A percentile compares a stretch with the other conserved stretches of the same genome.
Conservation (phyloP, 2,329 filamentous ascomycete genomes). For the Colletotrichum ledebouriae region DNA sequence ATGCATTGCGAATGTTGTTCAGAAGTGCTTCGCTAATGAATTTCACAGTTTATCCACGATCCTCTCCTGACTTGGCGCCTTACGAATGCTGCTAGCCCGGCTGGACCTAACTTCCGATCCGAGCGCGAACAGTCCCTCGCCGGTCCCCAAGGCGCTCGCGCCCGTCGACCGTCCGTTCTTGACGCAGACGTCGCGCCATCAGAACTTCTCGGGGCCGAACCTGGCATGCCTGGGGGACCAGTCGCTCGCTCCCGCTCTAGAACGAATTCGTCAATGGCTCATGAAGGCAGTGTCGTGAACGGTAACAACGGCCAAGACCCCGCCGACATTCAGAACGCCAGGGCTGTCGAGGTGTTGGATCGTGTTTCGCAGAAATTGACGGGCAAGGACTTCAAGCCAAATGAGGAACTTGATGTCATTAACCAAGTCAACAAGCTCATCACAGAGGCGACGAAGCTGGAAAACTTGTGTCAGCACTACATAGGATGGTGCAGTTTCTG, state of each 20-base stretch:
- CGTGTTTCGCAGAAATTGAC: slow-evolving; percentile 96
- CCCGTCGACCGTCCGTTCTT: slow-evolving; percentile 77
- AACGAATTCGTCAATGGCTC: slow-evolving; percentile 69
- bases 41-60: slow-evolving; percentile 91
- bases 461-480: slow-evolving; percentile 98
- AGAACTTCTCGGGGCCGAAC: slow-evolving; percentile 64
- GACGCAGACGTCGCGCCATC: slow-evolving; percentile 72
- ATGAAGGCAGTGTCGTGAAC: slow-evolving; percentile 54
- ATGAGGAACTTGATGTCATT: slow-evolving; percentile 86
- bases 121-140: slow-evolving; percentile 69
- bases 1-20: slow-evolving; percentile 60
- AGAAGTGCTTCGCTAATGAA: slow-evolving; percentile 43
- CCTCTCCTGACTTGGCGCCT: slow-evolving; percentile 98
- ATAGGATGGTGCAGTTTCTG: slow-evolving; percentile 99
- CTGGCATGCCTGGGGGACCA: slow-evolving; percentile 59
- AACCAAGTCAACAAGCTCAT: slow-evolving; percentile 95
- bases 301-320: slow-evolving; percentile 57
- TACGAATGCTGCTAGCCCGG: slow-evolving; percentile 72
- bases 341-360: slow-evolving; percentile 90
- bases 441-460: slow-evolving; percentile 93
- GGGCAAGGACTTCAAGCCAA: slow-evolving; percentile 89
- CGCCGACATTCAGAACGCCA: slow-evolving; percentile 89
- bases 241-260: slow-evolving; percentile 66
- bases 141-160: slow-evolving; percentile 62
- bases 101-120: slow-evolving; percentile 76